These are phyloP conservation scores for Melaleuca quinquenervia DNA, from an alignment of 345 rosid genomes.

Conservation along the genomic window DNA sequence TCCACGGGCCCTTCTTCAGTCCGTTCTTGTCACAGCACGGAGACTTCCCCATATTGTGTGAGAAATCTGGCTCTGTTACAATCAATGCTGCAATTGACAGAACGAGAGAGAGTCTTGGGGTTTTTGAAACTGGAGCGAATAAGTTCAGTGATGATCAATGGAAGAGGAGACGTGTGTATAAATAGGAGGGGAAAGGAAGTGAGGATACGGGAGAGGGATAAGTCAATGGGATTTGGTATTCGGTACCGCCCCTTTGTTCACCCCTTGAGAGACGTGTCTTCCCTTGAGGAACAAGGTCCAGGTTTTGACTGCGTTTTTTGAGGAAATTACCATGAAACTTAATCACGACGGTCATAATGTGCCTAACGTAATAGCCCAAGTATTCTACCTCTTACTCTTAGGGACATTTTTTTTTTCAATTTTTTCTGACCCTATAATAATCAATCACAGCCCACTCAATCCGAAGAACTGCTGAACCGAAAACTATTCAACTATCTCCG, in stretches of 20 bases:
- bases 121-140: neutral
- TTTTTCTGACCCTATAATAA: neutral
- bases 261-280: conserved; percentile 1
- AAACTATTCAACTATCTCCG: neutral
- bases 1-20: conserved; percentile 90
- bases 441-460: neutral
- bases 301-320: neutral
- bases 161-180: neutral
- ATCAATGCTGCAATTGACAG: neutral
- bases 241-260: conserved; percentile 39
- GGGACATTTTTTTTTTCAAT: no score
- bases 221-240: conserved; percentile 64
- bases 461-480: no score
- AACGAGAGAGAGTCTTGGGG: neutral
- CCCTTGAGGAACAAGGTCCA: neutral
- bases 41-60: conserved; percentile 37
- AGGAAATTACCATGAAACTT: neutral
- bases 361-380: no score
- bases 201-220: conserved; percentile 2
- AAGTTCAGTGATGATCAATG: neutral
- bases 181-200: neutral
- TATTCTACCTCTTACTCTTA: neutral
- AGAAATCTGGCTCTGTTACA: neutral
- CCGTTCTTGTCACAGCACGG: conserved; percentile 35
- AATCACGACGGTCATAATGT: neutral